Conservation (phyloP, 495 filamentous ascomycete species). For the Daldinia decipiens region DNA sequence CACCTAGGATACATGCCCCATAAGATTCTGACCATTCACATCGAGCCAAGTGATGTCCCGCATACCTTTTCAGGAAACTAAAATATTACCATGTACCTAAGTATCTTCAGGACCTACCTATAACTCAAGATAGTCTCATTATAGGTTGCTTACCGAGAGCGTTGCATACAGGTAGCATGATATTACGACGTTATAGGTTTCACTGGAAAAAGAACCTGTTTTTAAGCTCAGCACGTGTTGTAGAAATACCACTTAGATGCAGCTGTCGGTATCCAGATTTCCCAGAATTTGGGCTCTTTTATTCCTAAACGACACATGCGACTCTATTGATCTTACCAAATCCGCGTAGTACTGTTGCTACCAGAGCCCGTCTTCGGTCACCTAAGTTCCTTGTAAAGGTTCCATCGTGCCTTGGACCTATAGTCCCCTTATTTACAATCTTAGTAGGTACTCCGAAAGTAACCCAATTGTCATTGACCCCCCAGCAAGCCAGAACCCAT, state of each 20-base stretch:
- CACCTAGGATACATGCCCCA: neutral
- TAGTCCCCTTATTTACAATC: neutral
- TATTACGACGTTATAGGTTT: neutral
- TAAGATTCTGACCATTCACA: neutral
- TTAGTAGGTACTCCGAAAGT: constrained; percentile 6
- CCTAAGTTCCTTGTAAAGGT: neutral
- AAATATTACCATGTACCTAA: neutral
- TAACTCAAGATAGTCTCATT: neutral
- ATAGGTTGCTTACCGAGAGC: neutral
- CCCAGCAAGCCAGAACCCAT: constrained; percentile 43
- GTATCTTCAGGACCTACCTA: neutral
- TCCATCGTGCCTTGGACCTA: neutral
- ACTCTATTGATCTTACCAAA: neutral
- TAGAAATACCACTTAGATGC: neutral
- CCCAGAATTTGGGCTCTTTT: neutral
- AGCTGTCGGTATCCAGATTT: neutral
- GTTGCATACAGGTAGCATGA: neutral
- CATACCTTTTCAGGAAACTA: neutral
- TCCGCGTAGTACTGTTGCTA: neutral
- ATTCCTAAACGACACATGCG: neutral
- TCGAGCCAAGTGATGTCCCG: neutral
- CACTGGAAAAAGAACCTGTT: neutral
- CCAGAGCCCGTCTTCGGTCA: neutral
- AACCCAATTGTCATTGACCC: constrained; percentile 28
- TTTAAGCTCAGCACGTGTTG: neutral